These are phyloP conservation scores for Hysterangium stoloniferum DNA, from an alignment of 768 basidiomycete species.

Conservation along the genomic window DNA sequence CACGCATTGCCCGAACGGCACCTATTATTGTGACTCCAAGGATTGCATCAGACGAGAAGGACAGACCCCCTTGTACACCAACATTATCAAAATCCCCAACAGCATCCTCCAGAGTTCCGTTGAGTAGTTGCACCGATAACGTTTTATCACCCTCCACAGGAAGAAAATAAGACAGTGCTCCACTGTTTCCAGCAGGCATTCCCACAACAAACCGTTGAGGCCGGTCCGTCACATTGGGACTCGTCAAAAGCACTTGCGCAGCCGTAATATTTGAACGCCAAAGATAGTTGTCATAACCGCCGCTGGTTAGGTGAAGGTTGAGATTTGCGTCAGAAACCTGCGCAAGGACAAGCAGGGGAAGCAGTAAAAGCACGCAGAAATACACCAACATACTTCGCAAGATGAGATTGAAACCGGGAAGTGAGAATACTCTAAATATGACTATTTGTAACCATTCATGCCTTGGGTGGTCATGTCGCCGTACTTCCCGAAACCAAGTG, in stretches of 20 bases:
- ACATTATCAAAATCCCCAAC: constrained; percentile 24
- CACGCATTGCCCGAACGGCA: constrained; percentile 34
- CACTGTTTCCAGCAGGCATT: constrained; percentile 38
- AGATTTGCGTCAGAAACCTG: neutral
- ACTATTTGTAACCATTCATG: no score
- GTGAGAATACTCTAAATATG: no score
- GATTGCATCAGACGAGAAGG: constrained; percentile 27
- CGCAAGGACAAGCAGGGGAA: neutral
- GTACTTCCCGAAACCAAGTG: no score
- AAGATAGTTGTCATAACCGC: constrained; percentile 38
- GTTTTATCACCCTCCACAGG: constrained; percentile 19
- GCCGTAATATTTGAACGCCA: constrained; percentile 32
- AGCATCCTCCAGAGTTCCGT: constrained; percentile 19
- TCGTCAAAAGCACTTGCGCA: constrained; percentile 34
- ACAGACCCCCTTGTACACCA: constrained; percentile 32
- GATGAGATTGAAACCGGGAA: no score
- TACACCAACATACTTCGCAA: neutral
- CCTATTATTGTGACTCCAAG: constrained; percentile 37
- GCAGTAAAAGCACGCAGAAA: neutral
- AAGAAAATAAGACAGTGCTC: constrained; percentile 34
- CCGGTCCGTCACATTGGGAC: constrained; percentile 17
- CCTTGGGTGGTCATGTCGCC: no score
- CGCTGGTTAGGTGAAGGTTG: constrained; percentile 26
- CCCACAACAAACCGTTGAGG: constrained; percentile 33
- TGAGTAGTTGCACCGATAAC: constrained; percentile 19